Evolutionary conservation across 164 flowering plant species (phyloP).

Genomic region (Litsea cubeba): DNA sequence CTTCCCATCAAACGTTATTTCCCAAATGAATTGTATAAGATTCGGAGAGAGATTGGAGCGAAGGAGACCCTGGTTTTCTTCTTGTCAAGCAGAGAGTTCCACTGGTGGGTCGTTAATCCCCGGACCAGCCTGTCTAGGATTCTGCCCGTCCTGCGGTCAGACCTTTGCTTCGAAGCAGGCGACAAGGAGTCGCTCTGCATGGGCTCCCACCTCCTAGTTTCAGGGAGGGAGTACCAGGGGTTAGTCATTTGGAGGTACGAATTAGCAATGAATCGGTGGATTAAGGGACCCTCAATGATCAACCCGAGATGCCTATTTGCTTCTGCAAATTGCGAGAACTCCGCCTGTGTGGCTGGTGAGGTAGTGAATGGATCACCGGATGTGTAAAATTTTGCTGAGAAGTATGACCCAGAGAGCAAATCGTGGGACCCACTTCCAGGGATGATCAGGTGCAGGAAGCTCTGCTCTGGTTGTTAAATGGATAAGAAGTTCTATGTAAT

Average conservation of each 20-base stretch:
- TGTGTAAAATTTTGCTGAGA: conserved; percentile 54
- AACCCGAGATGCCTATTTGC: conserved; percentile 76
- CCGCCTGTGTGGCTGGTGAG: conserved; percentile 78
- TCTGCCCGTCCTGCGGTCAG: conserved; percentile 62
- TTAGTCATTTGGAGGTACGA: conserved; percentile 67
- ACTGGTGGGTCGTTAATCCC: conserved; percentile 64
- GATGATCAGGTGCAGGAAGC: conserved; percentile 46
- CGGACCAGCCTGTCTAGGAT: conserved; percentile 29
- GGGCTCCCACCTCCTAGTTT: conserved; percentile 76
- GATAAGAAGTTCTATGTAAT: conserved; percentile 67
- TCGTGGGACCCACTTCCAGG: conserved; percentile 56
- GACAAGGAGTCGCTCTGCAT: conserved; percentile 80
- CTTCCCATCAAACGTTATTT: too few relatives aligned
- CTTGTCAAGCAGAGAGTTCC: conserved; percentile 50
- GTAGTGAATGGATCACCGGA: conserved; percentile 20
- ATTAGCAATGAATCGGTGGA: conserved; percentile 49
- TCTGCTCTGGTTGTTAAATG: conserved; percentile 73
- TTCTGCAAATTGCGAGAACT: conserved; percentile 54
- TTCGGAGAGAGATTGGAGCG: conserved; percentile 39
- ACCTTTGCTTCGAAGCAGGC: conserved; percentile 38
- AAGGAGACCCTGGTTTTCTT: conserved; percentile 57
- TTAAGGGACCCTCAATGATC: conserved; percentile 58
- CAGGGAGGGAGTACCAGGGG: conserved; percentile 57
- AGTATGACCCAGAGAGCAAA: conserved; percentile 40
- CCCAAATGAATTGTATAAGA: conserved; percentile 55